phyloP scores from a whole-genome alignment of 1,284 basidiomycete genomes.

The Ceratobasidium sp. region DNA sequence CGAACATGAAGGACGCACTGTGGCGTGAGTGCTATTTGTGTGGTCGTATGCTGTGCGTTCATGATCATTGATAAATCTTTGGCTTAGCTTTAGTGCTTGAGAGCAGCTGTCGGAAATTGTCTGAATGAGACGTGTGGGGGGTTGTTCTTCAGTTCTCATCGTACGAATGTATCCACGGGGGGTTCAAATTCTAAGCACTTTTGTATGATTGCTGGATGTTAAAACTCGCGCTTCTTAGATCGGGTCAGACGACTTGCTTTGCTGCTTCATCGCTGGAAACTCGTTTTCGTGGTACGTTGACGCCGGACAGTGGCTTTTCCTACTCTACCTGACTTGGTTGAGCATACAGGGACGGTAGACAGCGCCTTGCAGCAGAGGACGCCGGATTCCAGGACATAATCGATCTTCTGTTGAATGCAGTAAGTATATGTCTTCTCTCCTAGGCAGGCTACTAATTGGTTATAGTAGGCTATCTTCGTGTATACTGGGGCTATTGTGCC shows the following conservation, averaged over 20 bases:
- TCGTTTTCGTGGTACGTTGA: constrained; percentile 34
- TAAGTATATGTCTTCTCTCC: not conserved
- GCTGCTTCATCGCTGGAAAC: constrained; percentile 38
- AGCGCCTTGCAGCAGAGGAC: constrained; percentile 23
- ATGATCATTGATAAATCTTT: too few species aligned
- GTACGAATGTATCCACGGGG: too few species aligned
- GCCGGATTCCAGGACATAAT: constrained; percentile 36
- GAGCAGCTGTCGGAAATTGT: too few species aligned
- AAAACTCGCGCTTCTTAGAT: too few species aligned
- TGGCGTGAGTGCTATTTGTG: not conserved
- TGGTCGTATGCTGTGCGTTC: too few species aligned
- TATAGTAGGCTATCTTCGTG: constrained; percentile 23
- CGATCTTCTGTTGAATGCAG: constrained; percentile 26
- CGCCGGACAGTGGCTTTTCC: not conserved
- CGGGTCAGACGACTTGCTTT: constrained; percentile 26
- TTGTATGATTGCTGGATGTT: too few species aligned
- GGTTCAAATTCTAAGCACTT: too few species aligned
- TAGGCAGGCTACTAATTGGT: not conserved
- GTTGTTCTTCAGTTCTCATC: too few species aligned
- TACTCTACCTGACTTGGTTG: not conserved
- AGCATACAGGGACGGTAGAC: constrained; percentile 13
- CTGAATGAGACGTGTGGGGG: too few species aligned
- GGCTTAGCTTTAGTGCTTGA: too few species aligned
- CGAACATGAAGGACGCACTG: constrained; percentile 5
- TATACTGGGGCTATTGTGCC: constrained; percentile 34